Percentiles rank a stretch among this genome's conserved stretches.
These are phyloP conservation scores for Volvox africanus DNA, from an alignment of 139 green algal species.

Conservation along the genomic window DNA sequence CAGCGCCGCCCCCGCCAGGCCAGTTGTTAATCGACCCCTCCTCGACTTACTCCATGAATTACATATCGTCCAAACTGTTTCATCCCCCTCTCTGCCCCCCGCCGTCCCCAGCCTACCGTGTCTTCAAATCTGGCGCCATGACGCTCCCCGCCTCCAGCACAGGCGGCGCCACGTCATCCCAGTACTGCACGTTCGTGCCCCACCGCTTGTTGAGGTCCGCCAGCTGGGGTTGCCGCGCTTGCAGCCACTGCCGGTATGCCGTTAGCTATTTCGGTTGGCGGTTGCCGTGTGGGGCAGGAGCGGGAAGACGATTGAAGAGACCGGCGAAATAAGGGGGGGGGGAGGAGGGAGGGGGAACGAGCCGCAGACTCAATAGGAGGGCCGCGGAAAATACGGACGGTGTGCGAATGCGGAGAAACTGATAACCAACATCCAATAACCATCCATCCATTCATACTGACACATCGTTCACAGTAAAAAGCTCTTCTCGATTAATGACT, in stretches of 20 bases:
- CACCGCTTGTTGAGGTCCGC: conserved; percentile 20
- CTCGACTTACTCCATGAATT: too few species aligned
- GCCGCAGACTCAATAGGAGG: too few species aligned
- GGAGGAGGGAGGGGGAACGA: not conserved
- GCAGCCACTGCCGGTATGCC: conserved; percentile 11
- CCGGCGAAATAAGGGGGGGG: not conserved
- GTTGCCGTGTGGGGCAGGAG: not conserved
- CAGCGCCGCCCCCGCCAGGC: not conserved
- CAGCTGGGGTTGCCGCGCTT: not conserved
- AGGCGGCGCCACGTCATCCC: conserved; percentile 19
- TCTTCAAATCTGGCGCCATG: conserved; percentile 5
- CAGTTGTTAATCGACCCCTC: too few species aligned
- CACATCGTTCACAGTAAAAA: too few species aligned
- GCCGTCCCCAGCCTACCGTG: not conserved
- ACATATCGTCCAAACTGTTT: too few species aligned
- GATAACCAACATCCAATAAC: too few species aligned
- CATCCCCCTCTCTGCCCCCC: not conserved
- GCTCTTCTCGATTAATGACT: too few species aligned
- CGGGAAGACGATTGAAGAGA: not conserved
- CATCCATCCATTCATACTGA: too few species aligned
- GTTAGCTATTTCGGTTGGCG: not conserved
- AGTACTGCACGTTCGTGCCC: not conserved
- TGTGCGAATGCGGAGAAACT: too few species aligned
- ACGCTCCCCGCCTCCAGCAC: conserved; percentile 21
- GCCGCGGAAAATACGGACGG: too few species aligned